phyloP scores from a whole-genome alignment of 352 stramenopile species.

The Blastocystis hominis region DNA sequence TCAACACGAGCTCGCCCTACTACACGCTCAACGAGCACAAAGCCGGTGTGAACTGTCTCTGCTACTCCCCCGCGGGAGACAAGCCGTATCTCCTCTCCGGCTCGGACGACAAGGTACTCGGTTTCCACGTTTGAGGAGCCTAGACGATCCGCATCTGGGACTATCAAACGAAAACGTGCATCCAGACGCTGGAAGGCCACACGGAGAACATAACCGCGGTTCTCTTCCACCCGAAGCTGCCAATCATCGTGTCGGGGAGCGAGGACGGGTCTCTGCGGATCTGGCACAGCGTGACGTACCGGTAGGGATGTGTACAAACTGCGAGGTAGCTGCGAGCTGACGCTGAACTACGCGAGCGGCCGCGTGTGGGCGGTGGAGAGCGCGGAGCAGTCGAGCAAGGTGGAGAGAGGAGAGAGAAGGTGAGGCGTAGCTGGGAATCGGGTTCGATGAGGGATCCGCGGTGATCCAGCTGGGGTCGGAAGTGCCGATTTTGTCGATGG shows the following conservation, averaged over 20 bases:
- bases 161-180: slow-evolving; percentile 97
- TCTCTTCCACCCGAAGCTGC: slow-evolving; percentile 93
- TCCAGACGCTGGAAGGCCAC: slow-evolving; percentile 94
- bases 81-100: slow-evolving; percentile 94
- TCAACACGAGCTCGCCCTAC: slow-evolving; percentile 81
- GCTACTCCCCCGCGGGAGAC: slow-evolving; percentile 94
- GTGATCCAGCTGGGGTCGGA: slow-evolving; percentile 93
- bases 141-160: slow-evolving; percentile 96
- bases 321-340: slow-evolving; percentile 88
- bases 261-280: slow-evolving; percentile 89
- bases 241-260: slow-evolving; percentile 88
- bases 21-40: slow-evolving; percentile 84
- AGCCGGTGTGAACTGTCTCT: slow-evolving; percentile 91
- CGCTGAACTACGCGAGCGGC: slow-evolving; percentile 98
- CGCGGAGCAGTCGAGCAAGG: slow-evolving; percentile 66
- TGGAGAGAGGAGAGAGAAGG: not conserved
- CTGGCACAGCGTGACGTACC: slow-evolving; percentile 75
- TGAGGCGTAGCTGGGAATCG: slow-evolving; percentile 61
- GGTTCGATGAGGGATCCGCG: slow-evolving; percentile 78
- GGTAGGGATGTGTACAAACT: slow-evolving; percentile 73
- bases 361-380: slow-evolving; percentile 85
- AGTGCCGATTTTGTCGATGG: slow-evolving; percentile 91
- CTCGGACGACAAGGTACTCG: slow-evolving; percentile 70
- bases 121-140: not conserved
- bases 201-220: slow-evolving; percentile 94